Conservation (phyloP, 768 basidiomycete genomes). For the Leccinellum albellum region DNA sequence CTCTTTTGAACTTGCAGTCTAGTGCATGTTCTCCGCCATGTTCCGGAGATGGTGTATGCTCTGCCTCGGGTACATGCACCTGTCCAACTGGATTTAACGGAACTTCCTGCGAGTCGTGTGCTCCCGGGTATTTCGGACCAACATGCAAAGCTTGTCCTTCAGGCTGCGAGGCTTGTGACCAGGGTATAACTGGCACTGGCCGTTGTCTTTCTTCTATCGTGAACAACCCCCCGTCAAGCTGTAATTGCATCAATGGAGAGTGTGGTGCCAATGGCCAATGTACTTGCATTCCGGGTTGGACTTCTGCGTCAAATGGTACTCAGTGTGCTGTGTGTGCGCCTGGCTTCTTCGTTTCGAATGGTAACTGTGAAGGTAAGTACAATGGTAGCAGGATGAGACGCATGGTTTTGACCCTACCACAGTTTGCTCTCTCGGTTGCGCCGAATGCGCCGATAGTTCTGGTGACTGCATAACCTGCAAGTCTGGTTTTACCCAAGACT, state of each 20-base stretch:
- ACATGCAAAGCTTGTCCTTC: conserved; percentile 66
- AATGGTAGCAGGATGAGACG: background rate
- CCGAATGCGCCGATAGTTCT: conserved; percentile 59
- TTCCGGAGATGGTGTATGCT: conserved; percentile 68
- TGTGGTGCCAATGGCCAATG: conserved; percentile 71
- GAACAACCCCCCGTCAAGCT: conserved; percentile 55
- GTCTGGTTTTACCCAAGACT: conserved; percentile 62
- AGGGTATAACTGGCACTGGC: conserved; percentile 76
- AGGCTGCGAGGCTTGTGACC: conserved; percentile 69
- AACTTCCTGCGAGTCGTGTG: conserved; percentile 74
- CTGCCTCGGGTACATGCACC: conserved; percentile 62
- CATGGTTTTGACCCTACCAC: conserved; percentile 1
- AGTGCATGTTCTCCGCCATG: conserved; percentile 73
- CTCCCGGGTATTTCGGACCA: conserved; percentile 70
- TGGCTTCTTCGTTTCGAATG: conserved; percentile 73
- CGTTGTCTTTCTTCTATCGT: conserved; percentile 55
- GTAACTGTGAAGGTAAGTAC: conserved; percentile 65
- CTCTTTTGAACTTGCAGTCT: conserved; percentile 69
- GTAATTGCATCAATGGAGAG: conserved; percentile 80
- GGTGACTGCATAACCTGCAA: conserved; percentile 74
- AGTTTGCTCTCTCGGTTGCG: conserved; percentile 76
- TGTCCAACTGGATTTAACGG: conserved; percentile 78
- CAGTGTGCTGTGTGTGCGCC: conserved; percentile 69
- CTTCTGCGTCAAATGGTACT: conserved; percentile 64
- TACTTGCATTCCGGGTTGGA: conserved; percentile 75